A percentile compares a stretch with the other conserved stretches of the same genome.
These are phyloP conservation scores for Corynespora cassiicola DNA, from an alignment of 2,329 filamentous ascomycete genomes.

Conservation along the genomic window DNA sequence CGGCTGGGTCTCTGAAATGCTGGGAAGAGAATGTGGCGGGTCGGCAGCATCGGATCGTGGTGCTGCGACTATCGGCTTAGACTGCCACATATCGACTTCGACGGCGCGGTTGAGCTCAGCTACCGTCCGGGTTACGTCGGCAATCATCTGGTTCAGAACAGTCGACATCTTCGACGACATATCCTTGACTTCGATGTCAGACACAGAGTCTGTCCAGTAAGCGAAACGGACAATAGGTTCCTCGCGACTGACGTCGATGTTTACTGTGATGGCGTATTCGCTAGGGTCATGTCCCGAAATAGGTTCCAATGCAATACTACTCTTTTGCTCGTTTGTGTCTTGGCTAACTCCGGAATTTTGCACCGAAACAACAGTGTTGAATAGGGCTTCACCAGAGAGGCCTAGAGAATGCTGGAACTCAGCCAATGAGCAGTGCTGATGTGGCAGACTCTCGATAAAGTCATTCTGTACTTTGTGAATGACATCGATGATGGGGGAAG, in stretches of 20 bases:
- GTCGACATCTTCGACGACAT: conserved; percentile 32
- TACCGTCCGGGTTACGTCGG: conserved; percentile 30
- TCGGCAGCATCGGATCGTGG: conserved; percentile 25
- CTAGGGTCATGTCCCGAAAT: conserved; percentile 38
- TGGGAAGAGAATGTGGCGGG: conserved; percentile 10
- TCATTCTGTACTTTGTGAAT: conserved; percentile 36
- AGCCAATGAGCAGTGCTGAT: conserved; percentile 46
- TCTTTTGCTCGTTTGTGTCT: not conserved
- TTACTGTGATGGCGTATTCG: conserved; percentile 41
- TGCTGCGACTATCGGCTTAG: conserved; percentile 5
- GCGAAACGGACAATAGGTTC: conserved; percentile 37
- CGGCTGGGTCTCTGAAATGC: conserved; percentile 11
- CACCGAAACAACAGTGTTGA: conserved; percentile 55
- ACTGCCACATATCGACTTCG: conserved; percentile 9
- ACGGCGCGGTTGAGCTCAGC: conserved; percentile 28
- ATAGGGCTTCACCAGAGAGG: conserved; percentile 45
- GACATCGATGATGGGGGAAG: conserved; percentile 24
- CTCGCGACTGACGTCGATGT: conserved; percentile 37
- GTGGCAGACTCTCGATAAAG: conserved; percentile 37
- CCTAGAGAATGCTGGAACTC: conserved; percentile 56
- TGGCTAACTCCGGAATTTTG: conserved; percentile 30
- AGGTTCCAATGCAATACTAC: conserved; percentile 33
- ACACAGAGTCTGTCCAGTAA: conserved; percentile 40
- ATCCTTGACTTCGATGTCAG: conserved; percentile 33
- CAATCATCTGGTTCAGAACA: conserved; percentile 28